These are phyloP conservation scores for Cladosporium sp. DNA, from an alignment of 2,329 filamentous ascomycete genomes.

Conservation along the genomic window DNA sequence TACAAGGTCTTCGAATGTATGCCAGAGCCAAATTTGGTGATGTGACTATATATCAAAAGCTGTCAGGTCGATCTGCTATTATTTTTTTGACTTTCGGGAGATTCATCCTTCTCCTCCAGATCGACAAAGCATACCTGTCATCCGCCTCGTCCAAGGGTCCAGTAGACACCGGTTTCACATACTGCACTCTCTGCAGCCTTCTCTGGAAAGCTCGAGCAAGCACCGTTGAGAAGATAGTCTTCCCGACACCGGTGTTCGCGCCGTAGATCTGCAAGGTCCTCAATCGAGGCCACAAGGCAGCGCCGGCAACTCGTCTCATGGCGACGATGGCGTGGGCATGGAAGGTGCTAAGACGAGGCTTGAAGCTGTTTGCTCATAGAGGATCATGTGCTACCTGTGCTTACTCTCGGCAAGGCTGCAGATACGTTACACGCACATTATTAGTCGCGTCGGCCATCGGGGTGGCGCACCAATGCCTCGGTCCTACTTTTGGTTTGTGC, in stretches of 20 bases:
- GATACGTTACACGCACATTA: neutral
- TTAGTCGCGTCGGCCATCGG: neutral
- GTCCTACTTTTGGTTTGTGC: neutral
- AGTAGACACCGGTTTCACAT: constrained; percentile 79
- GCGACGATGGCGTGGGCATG: neutral
- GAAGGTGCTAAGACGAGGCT: neutral
- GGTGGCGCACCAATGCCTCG: neutral
- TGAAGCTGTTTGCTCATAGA: neutral
- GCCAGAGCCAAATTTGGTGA: constrained; percentile 54
- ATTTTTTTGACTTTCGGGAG: neutral
- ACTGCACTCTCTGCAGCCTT: constrained; percentile 53
- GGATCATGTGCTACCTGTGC: neutral
- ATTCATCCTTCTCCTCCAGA: neutral
- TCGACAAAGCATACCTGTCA: constrained; percentile 49
- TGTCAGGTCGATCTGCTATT: neutral
- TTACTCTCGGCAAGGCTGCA: constrained; percentile 5
- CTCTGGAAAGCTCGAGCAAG: constrained; percentile 60
- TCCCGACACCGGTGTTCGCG: constrained; percentile 80
- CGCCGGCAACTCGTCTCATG: constrained; percentile 49
- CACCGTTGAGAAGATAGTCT: constrained; percentile 74
- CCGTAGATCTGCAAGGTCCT: constrained; percentile 73
- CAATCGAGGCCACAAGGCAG: constrained; percentile 64
- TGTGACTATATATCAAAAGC: constrained; percentile 48
- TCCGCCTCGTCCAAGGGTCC: constrained; percentile 67
- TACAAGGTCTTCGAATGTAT: constrained; percentile 60